Evolutionary conservation across 768 basidiomycete species (phyloP), one percentile per base, ranked within the genome.

Genomic region (Leucogyrophana mollusca): DNA sequence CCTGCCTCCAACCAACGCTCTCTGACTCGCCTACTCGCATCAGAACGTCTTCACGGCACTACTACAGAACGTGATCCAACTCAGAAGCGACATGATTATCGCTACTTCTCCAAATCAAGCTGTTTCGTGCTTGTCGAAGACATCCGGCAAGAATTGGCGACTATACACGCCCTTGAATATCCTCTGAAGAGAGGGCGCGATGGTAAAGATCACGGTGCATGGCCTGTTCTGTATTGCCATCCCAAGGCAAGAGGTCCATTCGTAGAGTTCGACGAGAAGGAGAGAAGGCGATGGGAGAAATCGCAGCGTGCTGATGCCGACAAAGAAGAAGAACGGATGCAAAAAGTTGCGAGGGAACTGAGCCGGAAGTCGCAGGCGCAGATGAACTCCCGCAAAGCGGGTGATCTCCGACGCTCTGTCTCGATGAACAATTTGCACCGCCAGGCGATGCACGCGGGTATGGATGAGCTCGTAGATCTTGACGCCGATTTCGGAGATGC

Each of bases 101-200:
- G 78, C 46, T 99, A 98, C 64, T 98, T 98, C 65, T 67, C 79
- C 14, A 80, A 82, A 34, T 74, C 76, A 34, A 80, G 77, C 42
- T 84, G 78, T 59, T 97, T 92, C 61, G 76, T 97, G 36, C 77
- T 98, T 35, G 79, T 97, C n/a, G 94, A 98, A 63, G 95, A 98
- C 58, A 77, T 92, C 46, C 79, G 77, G 4, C 82, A 85, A 44
- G 85, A 92, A 55, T 73, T 94, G 33, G 85, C 92, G 11, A 90
- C 96, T 2, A 79, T 98, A 52, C 82, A 87, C 43, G 78, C 80
- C 14, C 82, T 90, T 47, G 93, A 98, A 62, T 97, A 95, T 66
- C 69, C 77, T 23, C 60, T 78, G 17, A 58, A 69, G 21, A 81
- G 76, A 55, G 70, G 69, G 47, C 78, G 69, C 46, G 82, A 78